These are phyloP conservation scores for Paxillus rubicundulus DNA, from an alignment of 768 basidiomycete species.

Conservation along the genomic window DNA sequence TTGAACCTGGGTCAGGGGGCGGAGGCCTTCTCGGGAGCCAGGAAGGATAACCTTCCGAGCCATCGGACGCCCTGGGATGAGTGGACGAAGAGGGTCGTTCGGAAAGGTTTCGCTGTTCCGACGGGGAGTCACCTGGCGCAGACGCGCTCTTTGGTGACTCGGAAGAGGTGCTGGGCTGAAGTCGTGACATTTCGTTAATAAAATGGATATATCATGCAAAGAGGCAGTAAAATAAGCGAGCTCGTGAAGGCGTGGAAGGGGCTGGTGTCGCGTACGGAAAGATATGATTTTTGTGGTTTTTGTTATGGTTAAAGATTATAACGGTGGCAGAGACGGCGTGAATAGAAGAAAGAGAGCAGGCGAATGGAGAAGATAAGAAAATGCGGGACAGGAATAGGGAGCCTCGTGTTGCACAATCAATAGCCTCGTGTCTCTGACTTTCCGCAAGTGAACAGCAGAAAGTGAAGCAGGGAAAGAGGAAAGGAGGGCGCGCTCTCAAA, in stretches of 20 bases:
- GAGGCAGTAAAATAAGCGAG: slow-evolving; percentile 25
- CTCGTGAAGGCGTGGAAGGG: slow-evolving; percentile 27
- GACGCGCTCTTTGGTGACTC: slow-evolving; percentile 33
- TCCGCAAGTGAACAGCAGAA: slow-evolving; percentile 34
- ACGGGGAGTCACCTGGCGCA: slow-evolving; percentile 14
- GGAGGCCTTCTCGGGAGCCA: slow-evolving; percentile 82
- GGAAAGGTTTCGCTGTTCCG: slow-evolving; percentile 30
- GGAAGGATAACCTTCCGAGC: slow-evolving; percentile 72
- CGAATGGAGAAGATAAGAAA: slow-evolving; percentile 19
- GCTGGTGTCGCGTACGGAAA: slow-evolving; percentile 35
- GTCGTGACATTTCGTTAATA: slow-evolving; percentile 39
- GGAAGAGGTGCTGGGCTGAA: slow-evolving; percentile 28
- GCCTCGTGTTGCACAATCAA: slow-evolving; percentile 47
- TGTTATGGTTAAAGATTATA: slow-evolving; percentile 20
- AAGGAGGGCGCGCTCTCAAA: slow-evolving; percentile 15
- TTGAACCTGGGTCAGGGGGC: slow-evolving; percentile 72
- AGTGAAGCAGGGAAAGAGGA: slow-evolving; percentile 24
- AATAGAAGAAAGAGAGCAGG: slow-evolving; percentile 18
- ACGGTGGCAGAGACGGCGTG: slow-evolving; percentile 16
- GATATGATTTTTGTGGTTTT: slow-evolving; percentile 21
- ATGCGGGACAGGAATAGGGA: slow-evolving; percentile 26
- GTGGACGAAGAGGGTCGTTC: slow-evolving; percentile 36
- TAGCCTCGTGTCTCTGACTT: slow-evolving; percentile 51
- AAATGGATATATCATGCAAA: slow-evolving; percentile 29
- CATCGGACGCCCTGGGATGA: slow-evolving; percentile 36